These are phyloP conservation scores for Ogataea kodamae DNA, from an alignment of 805 yeast genomes.

Conservation along the genomic window DNA sequence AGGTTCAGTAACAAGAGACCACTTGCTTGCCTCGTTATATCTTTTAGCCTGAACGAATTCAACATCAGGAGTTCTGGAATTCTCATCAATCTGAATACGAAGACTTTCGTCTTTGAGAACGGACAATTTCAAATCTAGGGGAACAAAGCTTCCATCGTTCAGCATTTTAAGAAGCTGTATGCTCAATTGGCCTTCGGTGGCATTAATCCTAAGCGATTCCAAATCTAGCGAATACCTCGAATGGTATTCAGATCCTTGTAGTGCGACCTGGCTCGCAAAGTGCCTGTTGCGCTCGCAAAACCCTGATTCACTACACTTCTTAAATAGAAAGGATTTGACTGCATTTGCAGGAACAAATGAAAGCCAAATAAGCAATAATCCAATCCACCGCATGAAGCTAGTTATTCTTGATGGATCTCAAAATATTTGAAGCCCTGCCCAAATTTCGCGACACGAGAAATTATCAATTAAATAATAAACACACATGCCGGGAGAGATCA, in stretches of 20 bases:
- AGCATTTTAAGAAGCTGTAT: constrained; percentile 49
- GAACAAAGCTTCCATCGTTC: constrained; percentile 36
- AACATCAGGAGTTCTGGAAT: constrained; percentile 32
- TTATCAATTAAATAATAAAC: constrained; percentile 2
- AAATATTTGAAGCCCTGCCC: constrained; percentile 10
- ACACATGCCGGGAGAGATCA: constrained; percentile 55
- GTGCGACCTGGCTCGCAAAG: constrained; percentile 46
- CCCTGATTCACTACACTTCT: constrained; percentile 75
- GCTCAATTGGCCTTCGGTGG: constrained; percentile 32
- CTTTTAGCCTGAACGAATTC: constrained; percentile 39
- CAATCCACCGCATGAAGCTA: constrained; percentile 9
- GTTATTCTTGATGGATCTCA: not conserved
- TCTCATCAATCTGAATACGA: constrained; percentile 67
- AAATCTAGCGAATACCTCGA: constrained; percentile 42
- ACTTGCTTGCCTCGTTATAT: constrained; percentile 54
- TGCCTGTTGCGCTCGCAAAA: constrained; percentile 79
- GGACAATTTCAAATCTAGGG: constrained; percentile 55
- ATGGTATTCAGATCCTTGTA: constrained; percentile 23
- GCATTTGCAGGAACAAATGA: constrained; percentile 26
- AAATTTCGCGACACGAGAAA: constrained; percentile 13
- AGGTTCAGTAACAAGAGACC: constrained; percentile 47
- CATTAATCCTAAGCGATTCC: constrained; percentile 30
- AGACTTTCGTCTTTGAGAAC: constrained; percentile 55
- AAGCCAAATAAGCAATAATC: constrained; percentile 3
- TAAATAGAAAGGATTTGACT: constrained; percentile 67